These are phyloP conservation scores for Durotheca rogersii DNA, from an alignment of 495 filamentous ascomycete genomes.

Conservation along the genomic window DNA sequence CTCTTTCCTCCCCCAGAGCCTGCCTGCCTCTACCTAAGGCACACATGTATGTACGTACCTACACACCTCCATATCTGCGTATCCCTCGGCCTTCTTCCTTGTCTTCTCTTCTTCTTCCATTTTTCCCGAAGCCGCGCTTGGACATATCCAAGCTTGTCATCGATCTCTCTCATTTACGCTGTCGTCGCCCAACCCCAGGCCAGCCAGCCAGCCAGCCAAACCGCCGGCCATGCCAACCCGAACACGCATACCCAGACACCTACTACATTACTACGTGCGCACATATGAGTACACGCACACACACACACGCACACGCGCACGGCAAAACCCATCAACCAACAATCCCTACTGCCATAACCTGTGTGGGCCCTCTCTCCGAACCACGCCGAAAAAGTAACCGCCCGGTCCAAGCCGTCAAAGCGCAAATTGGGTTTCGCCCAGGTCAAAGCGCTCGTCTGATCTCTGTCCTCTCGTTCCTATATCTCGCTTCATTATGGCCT, in stretches of 20 bases:
- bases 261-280: no score
- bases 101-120: slow-evolving; percentile 7
- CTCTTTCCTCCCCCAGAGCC: no score
- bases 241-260: no score
- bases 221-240: no score
- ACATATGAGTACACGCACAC: no score
- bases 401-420: slow-evolving; percentile 27
- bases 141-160: slow-evolving; percentile 13
- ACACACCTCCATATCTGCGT: background rate
- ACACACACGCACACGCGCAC: no score
- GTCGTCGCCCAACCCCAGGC: no score
- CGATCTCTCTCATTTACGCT: no score
- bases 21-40: no score
- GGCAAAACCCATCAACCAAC: no score
- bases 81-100: background rate
- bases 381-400: slow-evolving; percentile 25
- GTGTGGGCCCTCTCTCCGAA: slow-evolving; percentile 20
- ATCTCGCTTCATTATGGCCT: slow-evolving; percentile 10
- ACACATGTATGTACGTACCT: background rate
- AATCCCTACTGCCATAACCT: background rate
- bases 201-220: no score
- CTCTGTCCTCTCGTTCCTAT: slow-evolving; percentile 14
- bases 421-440: slow-evolving; percentile 32
- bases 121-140: slow-evolving; percentile 31
- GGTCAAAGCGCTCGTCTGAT: slow-evolving; percentile 35